Conservation (phyloP, 495 filamentous ascomycete genomes). For the Annulohypoxylon nitens region DNA sequence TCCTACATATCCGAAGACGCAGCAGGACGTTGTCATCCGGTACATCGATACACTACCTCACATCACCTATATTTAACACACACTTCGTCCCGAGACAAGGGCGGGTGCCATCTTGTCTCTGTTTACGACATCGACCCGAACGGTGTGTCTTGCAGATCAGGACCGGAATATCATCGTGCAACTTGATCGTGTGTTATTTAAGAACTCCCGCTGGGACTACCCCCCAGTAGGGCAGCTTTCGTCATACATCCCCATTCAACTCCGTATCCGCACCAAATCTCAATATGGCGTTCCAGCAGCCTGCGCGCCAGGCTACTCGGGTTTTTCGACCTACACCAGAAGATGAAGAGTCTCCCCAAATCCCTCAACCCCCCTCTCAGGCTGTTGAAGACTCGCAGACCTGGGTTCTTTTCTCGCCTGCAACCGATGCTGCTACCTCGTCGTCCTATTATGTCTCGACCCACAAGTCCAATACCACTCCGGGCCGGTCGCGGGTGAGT, state of each 20-base stretch:
- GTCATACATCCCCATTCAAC: constrained; percentile 27
- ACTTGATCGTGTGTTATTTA: constrained; percentile 42
- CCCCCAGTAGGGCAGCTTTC: constrained; percentile 42
- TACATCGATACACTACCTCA: constrained; percentile 1
- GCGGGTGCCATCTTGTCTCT: constrained; percentile 14
- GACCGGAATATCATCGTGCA: constrained; percentile 21
- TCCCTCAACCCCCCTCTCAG: constrained; percentile 55
- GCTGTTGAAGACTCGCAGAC: constrained; percentile 80
- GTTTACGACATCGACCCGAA: constrained; percentile 23
- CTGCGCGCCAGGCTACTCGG: constrained; percentile 72
- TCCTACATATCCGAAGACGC: constrained; percentile 20
- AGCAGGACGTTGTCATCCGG: constrained; percentile 36
- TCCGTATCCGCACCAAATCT: constrained; percentile 28
- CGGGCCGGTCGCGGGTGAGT: constrained; percentile 79
- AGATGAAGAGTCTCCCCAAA: constrained; percentile 59
- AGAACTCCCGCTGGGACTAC: constrained; percentile 43
- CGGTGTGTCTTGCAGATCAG: constrained; percentile 14
- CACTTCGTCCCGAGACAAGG: constrained; percentile 26
- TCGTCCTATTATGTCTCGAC: constrained; percentile 79
- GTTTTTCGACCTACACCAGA: constrained; percentile 66
- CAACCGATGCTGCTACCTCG: constrained; percentile 71
- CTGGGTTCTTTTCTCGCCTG: constrained; percentile 95
- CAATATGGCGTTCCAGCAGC: constrained; percentile 87
- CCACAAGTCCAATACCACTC: constrained; percentile 76
- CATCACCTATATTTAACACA: constrained; percentile 35